These are phyloP conservation scores for Chalciporus piperatus DNA, from an alignment of 768 basidiomycete species.

Conservation along the genomic window DNA sequence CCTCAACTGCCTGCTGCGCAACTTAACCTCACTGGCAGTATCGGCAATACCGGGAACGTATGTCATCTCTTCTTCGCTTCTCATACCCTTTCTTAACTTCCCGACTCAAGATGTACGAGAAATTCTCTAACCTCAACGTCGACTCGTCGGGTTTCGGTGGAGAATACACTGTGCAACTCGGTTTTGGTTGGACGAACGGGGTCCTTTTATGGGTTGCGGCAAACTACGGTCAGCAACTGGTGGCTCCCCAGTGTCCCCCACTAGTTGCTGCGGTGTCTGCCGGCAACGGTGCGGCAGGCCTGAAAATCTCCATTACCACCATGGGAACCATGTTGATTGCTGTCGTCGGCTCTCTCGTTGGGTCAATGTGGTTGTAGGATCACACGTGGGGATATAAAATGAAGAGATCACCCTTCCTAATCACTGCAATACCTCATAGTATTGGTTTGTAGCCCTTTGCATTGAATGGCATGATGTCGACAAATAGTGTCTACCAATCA, in stretches of 20 bases:
- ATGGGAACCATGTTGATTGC: background rate
- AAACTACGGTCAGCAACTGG: slow-evolving; percentile 59
- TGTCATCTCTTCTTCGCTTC: slow-evolving; percentile 25
- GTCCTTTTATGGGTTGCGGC: slow-evolving; percentile 73
- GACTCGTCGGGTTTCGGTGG: slow-evolving; percentile 79
- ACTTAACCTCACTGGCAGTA: slow-evolving; percentile 65
- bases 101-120: slow-evolving; percentile 73
- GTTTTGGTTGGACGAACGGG: slow-evolving; percentile 91
- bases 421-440: too few relatives aligned
- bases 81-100: background rate
- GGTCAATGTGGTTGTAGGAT: slow-evolving; percentile 1
- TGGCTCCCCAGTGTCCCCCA: slow-evolving; percentile 61
- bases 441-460: too few relatives aligned
- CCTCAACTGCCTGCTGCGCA: slow-evolving; percentile 66
- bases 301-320: background rate
- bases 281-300: slow-evolving; percentile 2
- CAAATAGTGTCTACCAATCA: too few relatives aligned
- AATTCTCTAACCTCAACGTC: slow-evolving; percentile 77
- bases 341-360: slow-evolving; percentile 2
- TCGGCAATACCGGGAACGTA: slow-evolving; percentile 72
- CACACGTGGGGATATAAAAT: too few relatives aligned
- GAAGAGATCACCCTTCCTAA: too few relatives aligned
- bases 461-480: too few relatives aligned
- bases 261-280: slow-evolving; percentile 20
- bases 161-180: slow-evolving; percentile 86